Base-by-base conservation (phyloP, 768 basidiomycete genomes). In the Rhizopogon vesiculosus region DNA sequence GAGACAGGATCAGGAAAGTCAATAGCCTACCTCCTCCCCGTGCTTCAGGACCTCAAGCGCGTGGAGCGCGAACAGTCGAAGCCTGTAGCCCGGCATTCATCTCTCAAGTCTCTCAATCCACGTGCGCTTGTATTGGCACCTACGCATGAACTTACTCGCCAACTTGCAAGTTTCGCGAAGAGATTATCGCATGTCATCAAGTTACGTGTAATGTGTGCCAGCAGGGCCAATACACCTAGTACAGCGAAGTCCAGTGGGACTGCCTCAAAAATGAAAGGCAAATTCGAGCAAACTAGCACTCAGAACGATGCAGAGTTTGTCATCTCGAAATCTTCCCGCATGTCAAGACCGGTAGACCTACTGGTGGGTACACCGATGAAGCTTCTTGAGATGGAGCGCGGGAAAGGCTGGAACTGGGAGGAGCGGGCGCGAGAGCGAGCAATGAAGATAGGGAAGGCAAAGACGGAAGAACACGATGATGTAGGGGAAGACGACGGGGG, bases 1-100 rank as follows among this genome's bases (percentile, higher is more conserved):
- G 93, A 95, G 69, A 96, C 92, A 0, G 93, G 94, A 15, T 93
- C 91, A 0, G 93, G 93, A 1, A 96, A 96, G 73, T 93, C 89
- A 2, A 81, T 95, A 29, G 93, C 94, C 1, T 96, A 94, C 68
- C 80, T 95, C 42, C 78, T 95, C 5, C 93, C 93, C 0, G 69
- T 95, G 53, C 76, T 96, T 2, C 89, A 95, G 60, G 73, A 79
- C 59, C 74, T 95, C 66, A 96, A 96, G 68, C 66, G 72, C 46
- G 74, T 80, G 2, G 92, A 95, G 65, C 53, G 74, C 13, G 53
- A 59, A 42, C 56, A 43, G 25, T 22, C 43, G 25, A 28, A 19
- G 9, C 53, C 51, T n/a, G 42, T 53, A 8, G 45, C 38, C 53
- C 58, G 39, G 44, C 42, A 58, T 42, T 62, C 57, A 39, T 59